Base-by-base conservation (phyloP, 352 stramenopile species). In the Phytophthora capsici region DNA sequence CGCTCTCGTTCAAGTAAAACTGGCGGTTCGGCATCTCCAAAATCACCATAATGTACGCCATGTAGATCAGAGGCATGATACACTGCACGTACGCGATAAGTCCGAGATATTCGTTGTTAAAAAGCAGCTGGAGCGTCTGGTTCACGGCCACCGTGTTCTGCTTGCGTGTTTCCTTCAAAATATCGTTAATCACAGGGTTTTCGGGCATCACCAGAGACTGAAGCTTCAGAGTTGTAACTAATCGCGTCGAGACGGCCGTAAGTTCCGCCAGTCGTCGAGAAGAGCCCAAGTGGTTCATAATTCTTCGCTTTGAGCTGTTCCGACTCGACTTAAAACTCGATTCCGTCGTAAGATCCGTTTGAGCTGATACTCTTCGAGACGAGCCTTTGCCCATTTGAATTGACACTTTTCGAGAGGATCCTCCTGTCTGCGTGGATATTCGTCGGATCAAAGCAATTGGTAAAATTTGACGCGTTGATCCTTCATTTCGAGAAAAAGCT, bases 91-190 rank as follows among this genome's bases (percentile, higher is more conserved):
- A 83, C 16, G 60, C 68, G 16, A 78, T 71, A 17, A 80, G 65
- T 6, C 56, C 68, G 14, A 83, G 59, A 37, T 83, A 80, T 8
- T 83, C 75, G 48, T 73, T 78, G 20, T 77, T 70, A 22, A 83
- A 83, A 10, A 83, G 68, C 46, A 83, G 36, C 28, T 76, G 71
- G 16, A 78, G 56, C 16, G 67, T 75, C 41, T 79, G 66, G 19
- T 82, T 71, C 19, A 82, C 63, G 1, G 63, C 61, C n/a, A 63
- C 37, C 0, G 73, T 77, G 48, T 78, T 78, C 14, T 81, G 68
- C 37, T 70, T 70, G 5, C 69, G 47, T 12, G 66, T 71, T 22
- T 67, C 66, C 20, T 71, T 75, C 9, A 75, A 10, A 38, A 75
- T 54, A 17, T 74, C 66, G 14, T 63, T 71, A 9, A 74, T 71